Conservation (phyloP, 2,329 filamentous ascomycete genomes). For the Pseudogymnoascus sp. region DNA sequence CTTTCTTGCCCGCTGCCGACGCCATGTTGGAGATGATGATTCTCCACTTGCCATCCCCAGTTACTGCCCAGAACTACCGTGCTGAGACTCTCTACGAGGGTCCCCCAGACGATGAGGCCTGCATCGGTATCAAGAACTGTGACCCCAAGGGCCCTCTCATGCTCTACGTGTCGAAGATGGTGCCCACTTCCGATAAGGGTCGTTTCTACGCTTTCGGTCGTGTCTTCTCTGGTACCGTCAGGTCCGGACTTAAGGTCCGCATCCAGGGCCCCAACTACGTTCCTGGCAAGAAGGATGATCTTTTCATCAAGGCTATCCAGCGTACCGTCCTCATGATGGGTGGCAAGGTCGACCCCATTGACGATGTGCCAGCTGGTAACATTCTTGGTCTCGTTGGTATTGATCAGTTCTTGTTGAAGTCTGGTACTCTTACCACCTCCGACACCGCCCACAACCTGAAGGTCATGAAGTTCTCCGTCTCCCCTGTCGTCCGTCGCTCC, state of each 20-base stretch:
- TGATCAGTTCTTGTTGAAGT: conserved; percentile 99
- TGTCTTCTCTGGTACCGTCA: conserved; percentile 98
- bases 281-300: conserved; percentile 96
- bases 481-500: conserved; percentile 94
- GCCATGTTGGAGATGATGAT: conserved; percentile 99
- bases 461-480: conserved; percentile 99
- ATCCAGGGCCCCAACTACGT: conserved; percentile 99
- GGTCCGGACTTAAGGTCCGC: conserved; percentile 97
- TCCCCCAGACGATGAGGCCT: conserved; percentile 82
- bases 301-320: conserved; percentile 99
- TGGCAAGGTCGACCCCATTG: conserved; percentile 96
- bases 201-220: conserved; percentile 99
- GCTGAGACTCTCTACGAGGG: conserved; percentile 98
- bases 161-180: conserved; percentile 99
- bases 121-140: conserved; percentile 96
- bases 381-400: conserved; percentile 99
- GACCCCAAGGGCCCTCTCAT: conserved; percentile 97
- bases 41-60: conserved; percentile 93
- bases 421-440: conserved; percentile 94
- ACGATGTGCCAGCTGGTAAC: conserved; percentile 98
- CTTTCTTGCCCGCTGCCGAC: conserved; percentile 96
- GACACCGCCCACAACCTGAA: conserved; percentile 99
- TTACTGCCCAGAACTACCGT: conserved; percentile 95
- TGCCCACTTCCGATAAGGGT: conserved; percentile 98
- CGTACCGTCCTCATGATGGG: conserved; percentile 99